phyloP scores from a whole-genome alignment of 208 protist genomes.

The Porcisia hertigi region DNA sequence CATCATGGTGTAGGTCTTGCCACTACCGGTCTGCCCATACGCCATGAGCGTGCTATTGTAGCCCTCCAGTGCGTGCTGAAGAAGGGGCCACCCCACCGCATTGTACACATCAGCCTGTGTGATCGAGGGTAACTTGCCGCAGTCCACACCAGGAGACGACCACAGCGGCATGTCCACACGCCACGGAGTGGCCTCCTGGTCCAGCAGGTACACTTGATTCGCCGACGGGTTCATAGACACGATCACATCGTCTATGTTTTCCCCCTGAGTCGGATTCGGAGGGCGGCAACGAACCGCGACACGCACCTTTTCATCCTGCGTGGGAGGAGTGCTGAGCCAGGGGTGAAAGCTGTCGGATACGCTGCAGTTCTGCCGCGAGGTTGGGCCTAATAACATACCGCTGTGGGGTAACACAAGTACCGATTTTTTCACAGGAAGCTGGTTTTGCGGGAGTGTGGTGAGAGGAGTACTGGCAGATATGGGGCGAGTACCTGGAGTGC shows the following conservation, averaged over 20 bases:
- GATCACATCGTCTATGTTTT: constrained; percentile 47
- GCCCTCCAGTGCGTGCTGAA: constrained; percentile 90
- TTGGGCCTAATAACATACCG: neutral
- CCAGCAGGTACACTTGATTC: constrained; percentile 39
- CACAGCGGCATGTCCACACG: constrained; percentile 71
- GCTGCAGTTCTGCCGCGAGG: constrained; percentile 21
- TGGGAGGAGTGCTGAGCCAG: constrained; percentile 4
- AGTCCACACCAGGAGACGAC: constrained; percentile 50
- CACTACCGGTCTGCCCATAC: constrained; percentile 92
- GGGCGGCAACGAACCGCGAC: constrained; percentile 83
- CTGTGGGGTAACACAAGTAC: neutral
- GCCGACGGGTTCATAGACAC: constrained; percentile 71
- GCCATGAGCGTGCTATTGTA: constrained; percentile 92
- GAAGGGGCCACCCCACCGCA: constrained; percentile 83
- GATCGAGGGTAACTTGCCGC: constrained; percentile 45
- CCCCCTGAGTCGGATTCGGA: constrained; percentile 38
- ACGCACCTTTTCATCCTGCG: constrained; percentile 56
- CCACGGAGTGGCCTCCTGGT: constrained; percentile 43
- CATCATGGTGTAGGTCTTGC: too few species aligned
- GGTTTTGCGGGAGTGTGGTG: constrained; percentile 25
- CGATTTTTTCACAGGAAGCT: neutral
- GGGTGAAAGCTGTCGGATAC: constrained; percentile 30
- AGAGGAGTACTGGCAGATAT: constrained; percentile 14
- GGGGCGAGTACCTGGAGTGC: constrained; percentile 13
- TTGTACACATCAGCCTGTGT: constrained; percentile 84